phyloP scores from a whole-genome alignment of 257 asterid genomes.

The Solanum stenotomum region DNA sequence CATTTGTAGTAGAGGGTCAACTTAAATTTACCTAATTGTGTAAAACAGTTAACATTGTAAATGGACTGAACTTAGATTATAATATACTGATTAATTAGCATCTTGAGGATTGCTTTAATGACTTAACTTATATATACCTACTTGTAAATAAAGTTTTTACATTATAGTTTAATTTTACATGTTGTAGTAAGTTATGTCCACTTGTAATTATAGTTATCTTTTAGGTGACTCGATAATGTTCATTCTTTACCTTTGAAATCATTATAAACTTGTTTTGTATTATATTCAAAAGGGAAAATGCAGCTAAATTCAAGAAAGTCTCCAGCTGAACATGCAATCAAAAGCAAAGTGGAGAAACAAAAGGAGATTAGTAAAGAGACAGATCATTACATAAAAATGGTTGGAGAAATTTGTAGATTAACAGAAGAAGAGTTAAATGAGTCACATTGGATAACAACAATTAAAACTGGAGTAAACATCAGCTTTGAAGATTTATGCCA shows the following conservation, averaged over 20 bases:
- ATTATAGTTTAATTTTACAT: too few species aligned
- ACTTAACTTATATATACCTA: too few species aligned
- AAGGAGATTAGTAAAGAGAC: conserved; percentile 5
- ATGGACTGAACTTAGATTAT: too few species aligned
- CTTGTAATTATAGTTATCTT: too few species aligned
- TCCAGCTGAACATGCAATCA: neutral
- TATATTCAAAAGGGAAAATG: neutral
- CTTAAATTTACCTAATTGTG: too few species aligned
- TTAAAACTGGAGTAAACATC: neutral
- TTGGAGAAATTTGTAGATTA: conserved; percentile 21
- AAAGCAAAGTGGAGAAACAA: neutral
- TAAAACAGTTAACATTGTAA: too few species aligned
- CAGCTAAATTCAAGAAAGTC: neutral
- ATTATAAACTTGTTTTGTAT: neutral
- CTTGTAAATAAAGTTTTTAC: too few species aligned
- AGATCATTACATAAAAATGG: conserved; percentile 13
- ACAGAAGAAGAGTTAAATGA: conserved; percentile 24
- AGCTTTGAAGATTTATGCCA: conserved; percentile 23
- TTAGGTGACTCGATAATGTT: neutral
- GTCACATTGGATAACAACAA: conserved; percentile 13
- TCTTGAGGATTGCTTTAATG: too few species aligned
- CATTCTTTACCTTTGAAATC: too few species aligned
- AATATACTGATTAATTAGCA: too few species aligned
- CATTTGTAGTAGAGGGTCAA: too few species aligned
- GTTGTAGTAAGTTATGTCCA: too few species aligned